Percentiles rank a stretch among this genome's conserved stretches.
phyloP scores from a whole-genome alignment of 805 yeast species.

The Pichia pseudocactophila region DNA sequence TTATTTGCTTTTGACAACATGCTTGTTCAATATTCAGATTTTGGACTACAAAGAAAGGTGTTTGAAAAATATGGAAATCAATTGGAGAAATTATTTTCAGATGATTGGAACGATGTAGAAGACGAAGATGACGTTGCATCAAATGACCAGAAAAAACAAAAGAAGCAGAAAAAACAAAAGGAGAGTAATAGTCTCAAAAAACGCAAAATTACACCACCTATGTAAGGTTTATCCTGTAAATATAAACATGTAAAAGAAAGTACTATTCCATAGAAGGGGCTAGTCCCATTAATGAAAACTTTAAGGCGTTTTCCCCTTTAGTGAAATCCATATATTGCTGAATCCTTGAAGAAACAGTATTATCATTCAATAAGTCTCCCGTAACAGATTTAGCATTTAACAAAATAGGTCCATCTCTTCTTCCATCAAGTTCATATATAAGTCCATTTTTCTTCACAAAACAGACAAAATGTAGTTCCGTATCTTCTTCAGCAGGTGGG shows the following conservation, averaged over 20 bases:
- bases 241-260: neutral
- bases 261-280: slow-evolving; percentile 37
- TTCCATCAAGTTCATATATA: slow-evolving; percentile 82
- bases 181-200: neutral
- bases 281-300: slow-evolving; percentile 72
- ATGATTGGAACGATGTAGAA: slow-evolving; percentile 19
- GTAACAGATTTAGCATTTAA: slow-evolving; percentile 20
- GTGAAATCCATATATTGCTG: slow-evolving; percentile 58
- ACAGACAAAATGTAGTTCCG: slow-evolving; percentile 70
- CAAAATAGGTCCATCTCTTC: slow-evolving; percentile 67
- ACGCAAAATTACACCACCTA: neutral
- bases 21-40: slow-evolving; percentile 37
- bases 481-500: slow-evolving; percentile 46
- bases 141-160: neutral
- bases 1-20: slow-evolving; percentile 61
- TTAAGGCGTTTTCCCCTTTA: slow-evolving; percentile 47
- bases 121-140: slow-evolving; percentile 1
- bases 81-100: slow-evolving; percentile 20
- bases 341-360: slow-evolving; percentile 44
- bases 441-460: slow-evolving; percentile 48
- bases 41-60: slow-evolving; percentile 28
- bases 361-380: slow-evolving; percentile 47
- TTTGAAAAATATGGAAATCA: slow-evolving; percentile 23
- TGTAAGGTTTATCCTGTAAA: neutral
- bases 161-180: slow-evolving; percentile 2